phyloP scores from a whole-genome alignment of 495 filamentous ascomycete genomes.

The Gamarada debralockiae region DNA sequence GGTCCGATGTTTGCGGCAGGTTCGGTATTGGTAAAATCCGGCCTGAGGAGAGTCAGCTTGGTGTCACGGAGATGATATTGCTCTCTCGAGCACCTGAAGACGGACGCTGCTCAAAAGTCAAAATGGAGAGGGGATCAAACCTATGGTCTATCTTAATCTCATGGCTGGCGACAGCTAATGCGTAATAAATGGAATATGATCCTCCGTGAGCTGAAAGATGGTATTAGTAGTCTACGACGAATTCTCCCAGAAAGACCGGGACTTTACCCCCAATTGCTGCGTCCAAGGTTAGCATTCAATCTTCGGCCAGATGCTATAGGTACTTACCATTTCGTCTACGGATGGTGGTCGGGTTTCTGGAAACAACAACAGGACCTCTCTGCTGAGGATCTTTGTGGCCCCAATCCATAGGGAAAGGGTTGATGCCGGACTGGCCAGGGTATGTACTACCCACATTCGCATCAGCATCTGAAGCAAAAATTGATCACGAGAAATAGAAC shows the following conservation, averaged over 20 bases:
- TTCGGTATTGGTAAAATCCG: slow-evolving; percentile 92
- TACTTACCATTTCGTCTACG: slow-evolving; percentile 78
- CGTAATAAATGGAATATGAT: slow-evolving; percentile 97
- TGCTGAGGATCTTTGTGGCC: slow-evolving; percentile 68
- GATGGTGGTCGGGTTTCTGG: slow-evolving; percentile 68
- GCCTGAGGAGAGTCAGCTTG: slow-evolving; percentile 30
- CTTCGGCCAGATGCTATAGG: background rate
- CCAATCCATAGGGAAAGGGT: slow-evolving; percentile 86
- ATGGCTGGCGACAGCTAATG: slow-evolving; percentile 86
- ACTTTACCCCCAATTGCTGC: slow-evolving; percentile 41
- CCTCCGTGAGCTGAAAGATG: slow-evolving; percentile 71
- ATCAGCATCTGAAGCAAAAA: slow-evolving; percentile 9
- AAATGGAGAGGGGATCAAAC: slow-evolving; percentile 17
- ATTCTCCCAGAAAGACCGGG: background rate
- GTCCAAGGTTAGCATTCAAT: slow-evolving; percentile 3
- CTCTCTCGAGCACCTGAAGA: background rate
- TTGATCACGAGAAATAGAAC: slow-evolving; percentile 4
- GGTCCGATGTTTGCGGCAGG: slow-evolving; percentile 84
- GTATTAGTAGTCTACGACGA: slow-evolving; percentile 11
- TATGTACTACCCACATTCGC: slow-evolving; percentile 79
- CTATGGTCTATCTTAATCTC: slow-evolving; percentile 80
- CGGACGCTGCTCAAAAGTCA: too few relatives aligned
- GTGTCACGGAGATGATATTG: background rate
- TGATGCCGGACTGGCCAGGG: slow-evolving; percentile 89
- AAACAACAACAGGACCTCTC: slow-evolving; percentile 90